Evolutionary conservation across 73 alveolate genomes (phyloP).

Genomic region (Paraurostyla sp.): DNA sequence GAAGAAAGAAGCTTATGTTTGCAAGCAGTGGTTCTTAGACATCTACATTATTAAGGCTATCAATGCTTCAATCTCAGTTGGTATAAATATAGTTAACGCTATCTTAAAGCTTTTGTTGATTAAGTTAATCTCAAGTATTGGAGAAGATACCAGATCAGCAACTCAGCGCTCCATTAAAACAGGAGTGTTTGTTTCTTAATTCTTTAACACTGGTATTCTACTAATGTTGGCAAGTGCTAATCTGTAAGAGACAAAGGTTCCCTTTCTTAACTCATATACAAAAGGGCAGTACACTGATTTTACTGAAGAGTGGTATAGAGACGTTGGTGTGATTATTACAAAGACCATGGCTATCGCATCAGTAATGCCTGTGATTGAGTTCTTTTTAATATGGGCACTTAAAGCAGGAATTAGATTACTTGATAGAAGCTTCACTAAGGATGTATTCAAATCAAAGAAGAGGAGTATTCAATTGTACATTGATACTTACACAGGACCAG

Average conservation of each 20-base stretch:
- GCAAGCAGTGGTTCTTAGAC: constrained; percentile 48
- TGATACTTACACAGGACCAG: constrained; percentile 74
- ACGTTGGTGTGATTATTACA: constrained; percentile 41
- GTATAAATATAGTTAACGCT: constrained; percentile 58
- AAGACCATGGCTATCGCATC: constrained; percentile 64
- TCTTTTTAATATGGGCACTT: constrained; percentile 27
- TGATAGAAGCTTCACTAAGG: constrained; percentile 53
- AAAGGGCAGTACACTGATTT: constrained; percentile 64
- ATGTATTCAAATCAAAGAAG: constrained; percentile 30
- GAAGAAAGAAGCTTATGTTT: not conserved
- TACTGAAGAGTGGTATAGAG: constrained; percentile 60
- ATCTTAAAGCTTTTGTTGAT: constrained; percentile 35
- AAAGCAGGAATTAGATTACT: not conserved
- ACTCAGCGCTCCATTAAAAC: not conserved
- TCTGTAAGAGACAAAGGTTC: constrained; percentile 47
- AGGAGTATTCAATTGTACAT: constrained; percentile 55
- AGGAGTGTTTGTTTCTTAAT: constrained; percentile 61
- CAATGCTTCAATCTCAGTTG: not conserved
- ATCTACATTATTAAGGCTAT: not conserved
- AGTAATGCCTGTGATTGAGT: constrained; percentile 61
- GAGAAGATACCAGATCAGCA: constrained; percentile 56
- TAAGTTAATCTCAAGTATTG: constrained; percentile 36
- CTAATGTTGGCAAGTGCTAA: constrained; percentile 58
- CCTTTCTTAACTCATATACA: not conserved
- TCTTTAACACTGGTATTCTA: constrained; percentile 68